phyloP scores from a whole-genome alignment of 225 moss, liverwort and hornwort species.

The Pseudisothecium myosuroides region DNA sequence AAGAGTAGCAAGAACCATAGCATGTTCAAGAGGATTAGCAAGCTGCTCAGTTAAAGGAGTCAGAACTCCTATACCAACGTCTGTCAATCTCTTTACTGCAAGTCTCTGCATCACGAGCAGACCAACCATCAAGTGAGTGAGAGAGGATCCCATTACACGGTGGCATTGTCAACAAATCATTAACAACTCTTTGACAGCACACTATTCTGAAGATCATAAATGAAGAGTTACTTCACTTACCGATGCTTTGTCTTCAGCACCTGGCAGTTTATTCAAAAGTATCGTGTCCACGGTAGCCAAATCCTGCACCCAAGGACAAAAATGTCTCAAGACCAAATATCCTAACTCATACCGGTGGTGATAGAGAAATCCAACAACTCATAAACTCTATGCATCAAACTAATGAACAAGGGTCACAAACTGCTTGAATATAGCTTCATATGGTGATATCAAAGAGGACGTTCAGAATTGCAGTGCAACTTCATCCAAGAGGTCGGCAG shows the following conservation, averaged over 20 bases:
- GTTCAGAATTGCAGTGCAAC: not conserved
- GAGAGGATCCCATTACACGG: not conserved
- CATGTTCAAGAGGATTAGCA: slow-evolving; percentile 62
- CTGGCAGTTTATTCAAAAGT: slow-evolving; percentile 70
- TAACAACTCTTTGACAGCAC: not conserved
- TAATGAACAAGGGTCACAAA: not conserved
- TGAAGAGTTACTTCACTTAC: slow-evolving; percentile 25
- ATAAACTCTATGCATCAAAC: not conserved
- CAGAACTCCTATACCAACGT: slow-evolving; percentile 75
- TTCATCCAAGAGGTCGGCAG: not conserved
- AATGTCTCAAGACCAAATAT: not conserved
- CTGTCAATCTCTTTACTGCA: slow-evolving; percentile 76
- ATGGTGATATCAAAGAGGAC: not conserved
- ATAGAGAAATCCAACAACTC: slow-evolving; percentile 2
- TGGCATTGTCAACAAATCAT: not conserved
- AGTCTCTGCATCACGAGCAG: slow-evolving; percentile 45
- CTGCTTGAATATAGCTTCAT: not conserved
- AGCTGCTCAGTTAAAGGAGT: slow-evolving; percentile 87
- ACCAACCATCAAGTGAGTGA: slow-evolving; percentile 10
- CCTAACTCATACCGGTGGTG: not conserved
- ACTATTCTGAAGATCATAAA: not conserved
- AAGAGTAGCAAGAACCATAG: slow-evolving; percentile 71
- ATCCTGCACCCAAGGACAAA: slow-evolving; percentile 33
- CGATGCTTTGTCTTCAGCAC: slow-evolving; percentile 47
- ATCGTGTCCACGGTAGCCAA: slow-evolving; percentile 90